Base-by-base conservation (phyloP, 352 stramenopile genomes). In the Phytophthora pisi region DNA sequence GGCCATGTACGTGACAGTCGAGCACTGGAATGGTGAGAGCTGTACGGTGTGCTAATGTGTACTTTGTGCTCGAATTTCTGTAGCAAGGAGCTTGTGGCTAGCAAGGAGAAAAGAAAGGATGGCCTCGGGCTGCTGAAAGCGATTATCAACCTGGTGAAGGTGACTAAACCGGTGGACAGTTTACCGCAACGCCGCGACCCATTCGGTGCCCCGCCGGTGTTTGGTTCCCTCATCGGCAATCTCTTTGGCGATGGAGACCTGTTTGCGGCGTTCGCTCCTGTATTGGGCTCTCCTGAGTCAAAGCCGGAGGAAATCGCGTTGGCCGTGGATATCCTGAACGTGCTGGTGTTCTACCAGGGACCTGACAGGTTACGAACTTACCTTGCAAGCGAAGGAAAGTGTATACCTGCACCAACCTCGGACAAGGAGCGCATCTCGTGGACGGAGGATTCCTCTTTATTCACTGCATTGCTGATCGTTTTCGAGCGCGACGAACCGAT, bases 121-220 rank as follows among this genome's bases (percentile, higher is more conserved):
- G 86, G 82, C 2, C 76, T 94, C 15, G 84, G 82, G 15, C 52
- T 92, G 15, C 56, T 94, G 45, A 92, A 90, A 64, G 84, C 90
- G 40, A 73, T 92, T 51, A 88, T 91, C 31, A 79, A 88, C 49
- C 66, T 93, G 43, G 82, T 90, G 23, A 72, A 78, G 8, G 67
- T 80, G 30, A 93, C 85, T 13, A 78, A 84, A 26, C 77, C 81
- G 15, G 52, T 93, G n/a, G 83, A 92, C 51, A 91, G 82, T 58
- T 63, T 84, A 16, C 63, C 72, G 23, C 78, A 93, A 61, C 78
- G 82, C 11, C 75, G 83, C 28, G 81, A 91, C 15, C 68, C 60
- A 24, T 88, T 86, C 55, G 82, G 81, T 26, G 68, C 73, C 1
- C 74, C 77, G 9, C 81, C 83, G 45, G 70, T 89, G 9, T 92